Evolutionary conservation across 2,329 filamentous ascomycete genomes (phyloP), one percentile per base, ranked within the genome.

Genomic region (Dichotomopilus funicola): DNA sequence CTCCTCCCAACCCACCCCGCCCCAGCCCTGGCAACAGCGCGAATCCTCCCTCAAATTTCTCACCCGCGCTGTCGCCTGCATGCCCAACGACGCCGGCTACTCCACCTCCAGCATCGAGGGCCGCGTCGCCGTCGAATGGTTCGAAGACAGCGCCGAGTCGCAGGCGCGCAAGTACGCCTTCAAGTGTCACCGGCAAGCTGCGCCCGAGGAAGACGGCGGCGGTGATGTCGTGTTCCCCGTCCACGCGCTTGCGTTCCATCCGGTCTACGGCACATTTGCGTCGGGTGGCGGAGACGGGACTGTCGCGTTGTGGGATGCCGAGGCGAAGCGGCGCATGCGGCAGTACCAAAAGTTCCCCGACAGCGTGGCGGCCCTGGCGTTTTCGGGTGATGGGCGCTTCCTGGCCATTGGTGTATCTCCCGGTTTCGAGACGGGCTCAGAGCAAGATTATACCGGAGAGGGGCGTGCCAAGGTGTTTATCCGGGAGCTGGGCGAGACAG

Each of bases 121-220:
- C 4, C 85, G 94, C 64, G 91, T 99, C 1, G 92, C 91, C 0
- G 94, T 99, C 1, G 94, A 99, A 71, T 97, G 91, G 89, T 97
- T 99, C 69, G 94, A 97, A 68, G 89, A 94, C 12, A 89, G 85
- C 5, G 77, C 84, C 43, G 88, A 92, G 70, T 91, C 88, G 4
- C 91, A 97, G 73, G 87, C 88, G 41, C 83, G 91, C 62, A 97
- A 96, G 71, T 99, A 97, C 70, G 94, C 94, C 11, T 99, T 99
- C 82, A 99, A 99, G 72, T 99, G 94, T 72, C 94, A 99, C 72
- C 83, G 94, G 4, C 89, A 95, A 70, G 79, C 84, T 1, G 78
- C 77, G 8, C 72, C 82, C 1, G 79, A 85, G 42, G 78, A 79
- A 8, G 80, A 80, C 53, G 79, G 80, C 44, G 83, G 83, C 49